Evolutionary conservation across 352 stramenopile species (phyloP).

Genomic region (Thraustochytrium sp.): DNA sequence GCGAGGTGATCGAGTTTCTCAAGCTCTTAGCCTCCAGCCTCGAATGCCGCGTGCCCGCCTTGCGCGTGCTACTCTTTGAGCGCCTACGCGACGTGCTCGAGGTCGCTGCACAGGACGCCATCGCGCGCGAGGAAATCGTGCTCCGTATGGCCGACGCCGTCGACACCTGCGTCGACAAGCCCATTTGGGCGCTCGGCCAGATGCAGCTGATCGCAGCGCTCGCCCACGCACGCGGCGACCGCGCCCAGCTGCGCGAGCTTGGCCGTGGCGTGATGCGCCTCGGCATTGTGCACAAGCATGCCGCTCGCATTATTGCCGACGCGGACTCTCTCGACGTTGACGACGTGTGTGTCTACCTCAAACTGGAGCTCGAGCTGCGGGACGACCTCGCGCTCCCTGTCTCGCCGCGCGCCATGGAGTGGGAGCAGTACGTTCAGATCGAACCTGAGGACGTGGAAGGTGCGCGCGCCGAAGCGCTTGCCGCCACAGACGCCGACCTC

Average conservation of each 20-base stretch:
- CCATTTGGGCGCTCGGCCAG: constrained; percentile 6
- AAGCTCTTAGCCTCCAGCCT: background rate
- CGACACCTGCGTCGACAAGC: background rate
- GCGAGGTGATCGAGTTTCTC: constrained; percentile 7
- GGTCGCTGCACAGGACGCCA: background rate
- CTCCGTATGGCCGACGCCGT: constrained; percentile 5
- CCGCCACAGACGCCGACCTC: background rate
- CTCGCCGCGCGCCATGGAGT: background rate
- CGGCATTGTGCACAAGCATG: constrained; percentile 3
- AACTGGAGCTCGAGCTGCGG: constrained; percentile 7
- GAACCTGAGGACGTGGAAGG: background rate
- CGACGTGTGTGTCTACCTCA: constrained; percentile 31
- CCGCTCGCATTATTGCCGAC: background rate
- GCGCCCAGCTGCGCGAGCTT: background rate
- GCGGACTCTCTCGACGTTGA: background rate
- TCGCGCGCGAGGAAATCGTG: background rate
- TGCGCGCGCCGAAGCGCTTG: background rate
- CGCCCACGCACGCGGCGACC: background rate
- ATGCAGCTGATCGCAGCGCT: background rate
- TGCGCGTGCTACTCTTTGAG: background rate
- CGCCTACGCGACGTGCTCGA: background rate
- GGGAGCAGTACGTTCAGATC: background rate
- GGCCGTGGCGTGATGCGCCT: constrained; percentile 13
- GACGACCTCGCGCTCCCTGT: background rate
- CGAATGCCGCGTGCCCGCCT: background rate